Percentiles rank a stretch among this genome's conserved stretches.
phyloP scores from a whole-genome alignment of 2,329 filamentous ascomycete species.

The Hypoxylon sp. region DNA sequence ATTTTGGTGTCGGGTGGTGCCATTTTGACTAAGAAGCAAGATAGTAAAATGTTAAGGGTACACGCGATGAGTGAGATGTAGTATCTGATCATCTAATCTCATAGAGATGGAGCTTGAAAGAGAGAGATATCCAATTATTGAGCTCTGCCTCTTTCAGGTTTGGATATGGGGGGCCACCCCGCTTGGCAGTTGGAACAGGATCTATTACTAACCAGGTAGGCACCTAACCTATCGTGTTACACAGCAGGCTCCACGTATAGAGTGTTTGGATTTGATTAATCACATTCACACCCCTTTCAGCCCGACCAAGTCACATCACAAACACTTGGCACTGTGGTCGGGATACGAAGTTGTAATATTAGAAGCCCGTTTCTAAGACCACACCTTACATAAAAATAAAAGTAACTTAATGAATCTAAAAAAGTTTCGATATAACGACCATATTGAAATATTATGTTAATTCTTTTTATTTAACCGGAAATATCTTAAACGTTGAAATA shows the following conservation, averaged over 20 bases:
- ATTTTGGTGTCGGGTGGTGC: constrained; percentile 21
- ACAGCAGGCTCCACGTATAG: too few species aligned
- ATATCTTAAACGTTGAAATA: too few species aligned
- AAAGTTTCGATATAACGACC: too few species aligned
- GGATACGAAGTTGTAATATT: too few species aligned
- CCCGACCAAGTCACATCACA: not conserved
- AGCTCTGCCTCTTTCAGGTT: constrained; percentile 17
- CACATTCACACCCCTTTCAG: not conserved
- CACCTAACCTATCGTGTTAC: too few species aligned
- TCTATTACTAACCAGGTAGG: constrained; percentile 1
- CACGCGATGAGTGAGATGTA: constrained; percentile 4
- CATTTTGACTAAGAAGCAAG: constrained; percentile 7
- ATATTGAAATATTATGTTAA: too few species aligned
- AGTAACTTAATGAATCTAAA: too few species aligned
- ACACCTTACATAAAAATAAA: too few species aligned
- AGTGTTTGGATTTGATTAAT: too few species aligned
- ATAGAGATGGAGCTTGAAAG: constrained; percentile 19
- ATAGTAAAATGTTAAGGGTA: constrained; percentile 8
- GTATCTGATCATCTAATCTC: constrained; percentile 12
- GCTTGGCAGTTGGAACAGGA: constrained; percentile 1
- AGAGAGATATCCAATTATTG: constrained; percentile 12
- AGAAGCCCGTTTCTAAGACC: too few species aligned
- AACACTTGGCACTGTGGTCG: too few species aligned
- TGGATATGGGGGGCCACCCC: constrained; percentile 10
- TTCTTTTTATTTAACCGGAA: too few species aligned